Percentiles rank a stretch among this genome's conserved stretches.
phyloP scores from a whole-genome alignment of 2,329 filamentous ascomycete genomes.

The Amphichorda felina region DNA sequence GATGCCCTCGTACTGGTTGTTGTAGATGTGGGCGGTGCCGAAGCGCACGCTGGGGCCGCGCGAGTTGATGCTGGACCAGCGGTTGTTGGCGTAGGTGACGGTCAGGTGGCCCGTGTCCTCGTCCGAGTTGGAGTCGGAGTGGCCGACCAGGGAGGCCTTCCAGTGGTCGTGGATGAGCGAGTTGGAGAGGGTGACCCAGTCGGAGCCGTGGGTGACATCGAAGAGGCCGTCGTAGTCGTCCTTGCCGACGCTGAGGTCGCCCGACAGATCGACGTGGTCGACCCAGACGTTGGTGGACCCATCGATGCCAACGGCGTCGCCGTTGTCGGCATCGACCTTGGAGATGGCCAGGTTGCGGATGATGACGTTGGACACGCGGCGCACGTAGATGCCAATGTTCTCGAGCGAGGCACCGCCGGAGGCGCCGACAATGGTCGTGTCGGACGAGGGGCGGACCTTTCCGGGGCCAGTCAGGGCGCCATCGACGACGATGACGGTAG shows the following conservation, averaged over 20 bases:
- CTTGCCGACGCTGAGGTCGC: slow-evolving; percentile 47
- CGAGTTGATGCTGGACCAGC: slow-evolving; percentile 52
- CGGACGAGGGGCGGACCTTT: slow-evolving; percentile 20
- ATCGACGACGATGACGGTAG: slow-evolving; percentile 16
- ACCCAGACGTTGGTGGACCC: slow-evolving; percentile 49
- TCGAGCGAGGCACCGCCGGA: slow-evolving; percentile 16
- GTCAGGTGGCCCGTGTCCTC: slow-evolving; percentile 51
- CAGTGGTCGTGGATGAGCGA: slow-evolving; percentile 31
- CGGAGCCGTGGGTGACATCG: slow-evolving; percentile 50
- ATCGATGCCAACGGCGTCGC: slow-evolving; percentile 50
- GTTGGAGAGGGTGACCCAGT: slow-evolving; percentile 43
- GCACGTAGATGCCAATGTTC: slow-evolving; percentile 34
- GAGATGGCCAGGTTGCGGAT: slow-evolving; percentile 49
- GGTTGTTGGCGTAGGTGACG: slow-evolving; percentile 57
- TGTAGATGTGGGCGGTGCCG: slow-evolving; percentile 50
- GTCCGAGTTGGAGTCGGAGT: slow-evolving; percentile 42
- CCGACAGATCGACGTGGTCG: slow-evolving; percentile 55
- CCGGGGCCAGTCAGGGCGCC: slow-evolving; percentile 14
- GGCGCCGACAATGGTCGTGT: slow-evolving; percentile 30
- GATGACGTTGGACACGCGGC: slow-evolving; percentile 44
- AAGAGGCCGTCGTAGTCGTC: slow-evolving; percentile 60
- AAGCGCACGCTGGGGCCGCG: slow-evolving; percentile 53
- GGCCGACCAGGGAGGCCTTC: slow-evolving; percentile 48
- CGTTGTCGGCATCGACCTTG: slow-evolving; percentile 42
- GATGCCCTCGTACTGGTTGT: slow-evolving; percentile 35